Percentiles rank a stretch among this genome's conserved stretches.
Evolutionary conservation across 768 basidiomycete genomes (phyloP).

Genomic region (Floccularia luteovirens): DNA sequence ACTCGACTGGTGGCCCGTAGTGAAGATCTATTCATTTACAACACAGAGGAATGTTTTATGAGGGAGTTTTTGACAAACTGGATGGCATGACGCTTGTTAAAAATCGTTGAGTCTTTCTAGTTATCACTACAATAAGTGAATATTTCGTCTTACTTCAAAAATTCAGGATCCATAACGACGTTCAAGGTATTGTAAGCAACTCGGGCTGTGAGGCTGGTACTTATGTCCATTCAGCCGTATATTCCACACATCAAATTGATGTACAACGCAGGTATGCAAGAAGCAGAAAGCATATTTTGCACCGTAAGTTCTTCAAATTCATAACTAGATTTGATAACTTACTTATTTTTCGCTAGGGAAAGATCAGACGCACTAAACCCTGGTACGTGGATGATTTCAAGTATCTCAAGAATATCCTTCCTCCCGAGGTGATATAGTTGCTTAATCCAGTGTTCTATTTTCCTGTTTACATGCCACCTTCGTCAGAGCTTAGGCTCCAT

Average conservation of each 20-base stretch:
- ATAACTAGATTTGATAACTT: conserved; percentile 7
- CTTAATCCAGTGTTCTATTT: neutral
- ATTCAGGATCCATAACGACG: conserved; percentile 32
- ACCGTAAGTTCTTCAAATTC: conserved; percentile 19
- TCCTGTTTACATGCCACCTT: neutral
- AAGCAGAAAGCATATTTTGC: conserved; percentile 33
- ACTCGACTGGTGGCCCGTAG: neutral
- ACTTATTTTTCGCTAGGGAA: conserved; percentile 32
- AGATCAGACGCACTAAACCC: conserved; percentile 52
- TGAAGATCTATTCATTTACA: neutral
- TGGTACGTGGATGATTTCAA: conserved; percentile 63
- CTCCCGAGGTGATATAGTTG: conserved; percentile 35
- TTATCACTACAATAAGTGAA: neutral
- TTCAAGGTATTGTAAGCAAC: conserved; percentile 35
- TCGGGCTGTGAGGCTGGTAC: conserved; percentile 3
- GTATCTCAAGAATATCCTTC: conserved; percentile 47
- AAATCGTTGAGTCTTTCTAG: conserved; percentile 28
- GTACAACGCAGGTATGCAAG: conserved; percentile 28
- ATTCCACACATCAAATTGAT: conserved; percentile 39
- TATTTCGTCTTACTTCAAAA: conserved; percentile 5
- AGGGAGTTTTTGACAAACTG: conserved; percentile 61
- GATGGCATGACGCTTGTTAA: conserved; percentile 53
- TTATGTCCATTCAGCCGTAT: conserved; percentile 23
- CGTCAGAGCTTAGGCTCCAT: conserved; percentile 53
- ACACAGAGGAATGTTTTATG: conserved; percentile 46